Percentiles rank a stretch among this genome's conserved stretches.
Evolutionary conservation across 441 rosid genomes (phyloP).

Genomic region (Brassica hybrid): DNA sequence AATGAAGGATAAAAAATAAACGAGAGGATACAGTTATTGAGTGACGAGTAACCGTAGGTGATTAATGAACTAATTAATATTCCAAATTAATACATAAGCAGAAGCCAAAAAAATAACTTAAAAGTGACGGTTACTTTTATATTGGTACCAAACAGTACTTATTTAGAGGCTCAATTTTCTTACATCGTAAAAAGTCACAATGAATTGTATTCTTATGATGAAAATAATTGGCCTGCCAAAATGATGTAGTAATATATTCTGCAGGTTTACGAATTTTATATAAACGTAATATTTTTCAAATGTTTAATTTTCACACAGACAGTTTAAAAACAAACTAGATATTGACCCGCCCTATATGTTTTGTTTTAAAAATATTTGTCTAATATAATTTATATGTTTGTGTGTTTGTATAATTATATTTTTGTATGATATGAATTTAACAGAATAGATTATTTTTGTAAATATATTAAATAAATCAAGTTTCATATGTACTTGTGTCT

Average conservation of each 20-base stretch:
- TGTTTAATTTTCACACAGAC: not conserved
- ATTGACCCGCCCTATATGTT: no score
- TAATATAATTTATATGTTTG: no score
- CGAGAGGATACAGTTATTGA: no score
- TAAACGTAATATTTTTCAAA: not conserved
- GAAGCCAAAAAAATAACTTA: slow-evolving; percentile 5
- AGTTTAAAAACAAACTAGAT: not conserved
- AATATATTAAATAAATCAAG: no score
- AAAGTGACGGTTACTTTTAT: slow-evolving; percentile 32
- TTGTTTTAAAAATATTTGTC: no score
- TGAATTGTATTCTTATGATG: not conserved
- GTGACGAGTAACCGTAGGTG: no score
- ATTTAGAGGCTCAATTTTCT: not conserved
- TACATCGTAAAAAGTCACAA: not conserved
- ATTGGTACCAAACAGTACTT: slow-evolving; percentile 19
- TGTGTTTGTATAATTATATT: no score
- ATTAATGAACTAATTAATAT: not conserved
- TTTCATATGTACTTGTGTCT: no score
- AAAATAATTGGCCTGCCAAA: not conserved
- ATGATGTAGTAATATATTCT: no score
- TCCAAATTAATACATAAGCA: slow-evolving; percentile 10
- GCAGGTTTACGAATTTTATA: not conserved
- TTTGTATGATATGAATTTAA: no score
- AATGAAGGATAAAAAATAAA: no score
- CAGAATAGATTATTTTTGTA: no score